Evolutionary conservation across 257 asterid species (phyloP), one percentile per base, ranked within the genome.

Genomic region (Parsonsia alboflavescens): DNA sequence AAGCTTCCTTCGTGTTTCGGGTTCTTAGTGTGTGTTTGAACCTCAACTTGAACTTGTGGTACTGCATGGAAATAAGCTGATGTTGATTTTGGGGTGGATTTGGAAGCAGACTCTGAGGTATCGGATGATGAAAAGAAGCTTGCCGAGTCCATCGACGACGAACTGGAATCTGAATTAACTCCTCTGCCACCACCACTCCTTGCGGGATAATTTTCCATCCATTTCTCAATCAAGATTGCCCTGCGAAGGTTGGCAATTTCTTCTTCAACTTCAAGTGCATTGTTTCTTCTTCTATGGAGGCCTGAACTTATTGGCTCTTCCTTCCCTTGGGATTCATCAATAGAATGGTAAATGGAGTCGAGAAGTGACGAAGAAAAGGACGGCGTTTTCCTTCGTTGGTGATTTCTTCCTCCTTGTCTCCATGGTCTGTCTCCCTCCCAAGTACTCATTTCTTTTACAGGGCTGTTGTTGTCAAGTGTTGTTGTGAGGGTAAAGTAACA

Each of bases 341-440:
- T 88, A 72, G 98, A 93, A 22, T 82, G 93, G 87, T 86, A 89
- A 74, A 91, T 91, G 75, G 95, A 81, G 79, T 93, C 97, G 41
- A 93, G 93, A 46, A 93, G 89, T 3, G 96, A 83, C 9, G 97
- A 91, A 12, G 98, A 93, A 69, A 93, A 91, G 0, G 98, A 91
- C 7, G 93, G 93, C 2, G 74, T 84, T 68, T 87, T 87, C 3
- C 93, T 85, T 58, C 88, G 81, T 2, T 80, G 84, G 15, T 82
- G 89, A 63, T 49, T 73, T 16, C 78, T 75, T n/a, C 73, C 81
- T n/a, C 73, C 81, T 21, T 59, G 73, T 57, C 78, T 56, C 26
- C 42, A 2, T 15, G 78, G 73, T 26, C 68, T 82, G 28, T 76
- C 82, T 26, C 68, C 78, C 39, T 76, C 82, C 82, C 74, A 61